Percentiles rank a stretch among this genome's conserved stretches.
phyloP scores from a whole-genome alignment of 1,284 basidiomycete genomes.

The Fomitopsis betulina region DNA sequence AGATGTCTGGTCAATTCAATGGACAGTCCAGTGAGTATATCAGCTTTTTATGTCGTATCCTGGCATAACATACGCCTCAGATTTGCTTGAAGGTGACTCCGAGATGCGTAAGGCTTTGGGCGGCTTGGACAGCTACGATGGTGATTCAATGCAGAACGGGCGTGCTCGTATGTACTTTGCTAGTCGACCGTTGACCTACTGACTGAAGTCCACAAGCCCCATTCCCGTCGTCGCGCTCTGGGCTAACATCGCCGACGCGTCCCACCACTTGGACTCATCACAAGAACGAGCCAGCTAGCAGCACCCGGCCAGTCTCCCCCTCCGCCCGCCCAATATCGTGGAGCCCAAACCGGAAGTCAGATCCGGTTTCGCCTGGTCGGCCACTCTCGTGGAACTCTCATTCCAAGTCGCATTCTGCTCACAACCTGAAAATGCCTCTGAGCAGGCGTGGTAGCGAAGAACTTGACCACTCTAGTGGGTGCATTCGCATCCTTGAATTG shows the following conservation, averaged over 20 bases:
- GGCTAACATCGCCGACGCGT: neutral
- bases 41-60: neutral
- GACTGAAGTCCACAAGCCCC: conserved; percentile 12
- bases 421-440: conserved; percentile 16
- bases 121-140: conserved; percentile 47
- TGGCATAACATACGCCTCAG: conserved; percentile 28
- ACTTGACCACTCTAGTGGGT: conserved; percentile 22
- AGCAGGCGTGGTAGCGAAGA: conserved; percentile 22
- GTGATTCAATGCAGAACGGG: conserved; percentile 16
- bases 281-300: neutral
- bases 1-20: conserved; percentile 50
- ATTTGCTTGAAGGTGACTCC: conserved; percentile 67
- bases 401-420: conserved; percentile 22
- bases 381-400: conserved; percentile 19
- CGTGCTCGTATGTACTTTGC: conserved; percentile 14
- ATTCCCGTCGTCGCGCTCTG: conserved; percentile 16
- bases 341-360: conserved; percentile 5
- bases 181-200: neutral
- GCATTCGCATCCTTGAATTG: neutral
- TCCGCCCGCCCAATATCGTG: conserved; percentile 11
- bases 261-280: neutral
- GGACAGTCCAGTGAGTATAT: conserved; percentile 53
- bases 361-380: neutral
- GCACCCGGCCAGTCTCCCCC: neutral
- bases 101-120: conserved; percentile 70